phyloP scores from a whole-genome alignment of 164 flowering plant genomes.

The Houttuynia cordata region DNA sequence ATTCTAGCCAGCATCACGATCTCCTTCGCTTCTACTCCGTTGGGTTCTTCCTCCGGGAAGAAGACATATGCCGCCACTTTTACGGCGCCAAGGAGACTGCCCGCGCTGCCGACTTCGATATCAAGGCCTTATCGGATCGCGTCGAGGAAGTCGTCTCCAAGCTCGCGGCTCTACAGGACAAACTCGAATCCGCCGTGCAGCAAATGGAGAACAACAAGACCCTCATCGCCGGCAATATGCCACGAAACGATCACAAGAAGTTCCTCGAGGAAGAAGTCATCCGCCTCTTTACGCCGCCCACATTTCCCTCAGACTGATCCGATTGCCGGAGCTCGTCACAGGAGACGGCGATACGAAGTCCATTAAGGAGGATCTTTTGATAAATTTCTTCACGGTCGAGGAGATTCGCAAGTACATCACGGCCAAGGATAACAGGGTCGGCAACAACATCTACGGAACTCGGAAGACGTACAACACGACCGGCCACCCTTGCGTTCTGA shows the following conservation, averaged over 20 bases:
- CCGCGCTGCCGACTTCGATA: constrained; percentile 32
- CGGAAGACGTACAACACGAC: constrained; percentile 53
- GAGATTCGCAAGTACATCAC: constrained; percentile 84
- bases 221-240: constrained; percentile 16
- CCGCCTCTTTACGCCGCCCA: constrained; percentile 71
- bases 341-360: background rate
- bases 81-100: constrained; percentile 24
- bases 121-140: constrained; percentile 41
- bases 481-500: constrained; percentile 71
- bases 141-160: constrained; percentile 51
- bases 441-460: constrained; percentile 54
- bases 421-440: constrained; percentile 55
- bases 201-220: constrained; percentile 41
- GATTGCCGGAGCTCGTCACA: constrained; percentile 32
- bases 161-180: constrained; percentile 57
- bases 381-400: constrained; percentile 51
- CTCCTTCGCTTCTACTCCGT: constrained; percentile 55
- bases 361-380: constrained; percentile 60
- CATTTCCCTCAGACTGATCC: constrained; percentile 62
- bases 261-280: constrained; percentile 58
- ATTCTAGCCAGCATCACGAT: constrained; percentile 49
- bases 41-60: constrained; percentile 61
- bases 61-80: constrained; percentile 59
- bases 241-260: constrained; percentile 39
- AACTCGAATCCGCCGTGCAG: constrained; percentile 47